Evolutionary conservation across 2,329 filamentous ascomycete species (phyloP).

Genomic region (Polychaeton citri): DNA sequence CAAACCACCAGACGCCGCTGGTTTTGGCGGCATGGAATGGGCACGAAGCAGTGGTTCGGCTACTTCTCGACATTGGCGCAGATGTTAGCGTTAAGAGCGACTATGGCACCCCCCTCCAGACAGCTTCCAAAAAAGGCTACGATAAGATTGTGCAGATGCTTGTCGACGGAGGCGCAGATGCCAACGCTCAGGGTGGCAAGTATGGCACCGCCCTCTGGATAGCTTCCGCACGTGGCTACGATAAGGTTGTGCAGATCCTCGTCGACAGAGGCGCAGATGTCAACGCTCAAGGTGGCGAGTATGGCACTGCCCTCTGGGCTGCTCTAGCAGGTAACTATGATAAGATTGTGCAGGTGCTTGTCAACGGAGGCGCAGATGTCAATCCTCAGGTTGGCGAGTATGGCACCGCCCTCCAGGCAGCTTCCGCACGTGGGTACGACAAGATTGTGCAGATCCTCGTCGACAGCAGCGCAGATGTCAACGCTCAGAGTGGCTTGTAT

Average conservation of each 20-base stretch:
- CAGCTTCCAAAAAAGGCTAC: not conserved
- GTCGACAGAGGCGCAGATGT: constrained; percentile 14
- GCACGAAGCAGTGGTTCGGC: constrained; percentile 66
- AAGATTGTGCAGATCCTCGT: constrained; percentile 5
- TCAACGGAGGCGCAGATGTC: constrained; percentile 29
- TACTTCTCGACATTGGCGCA: constrained; percentile 33
- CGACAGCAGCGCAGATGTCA: constrained; percentile 12
- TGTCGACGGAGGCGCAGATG: constrained; percentile 11
- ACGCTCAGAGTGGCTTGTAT: constrained; percentile 6
- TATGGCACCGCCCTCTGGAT: constrained; percentile 4
- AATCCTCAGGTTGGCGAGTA: not conserved
- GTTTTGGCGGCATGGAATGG: constrained; percentile 92
- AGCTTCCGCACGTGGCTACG: constrained; percentile 7
- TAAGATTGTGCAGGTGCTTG: constrained; percentile 45
- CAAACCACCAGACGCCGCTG: constrained; percentile 65
- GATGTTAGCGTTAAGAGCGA: constrained; percentile 1
- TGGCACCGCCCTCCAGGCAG: not conserved
- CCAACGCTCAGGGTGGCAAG: constrained; percentile 8
- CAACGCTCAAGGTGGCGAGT: constrained; percentile 8
- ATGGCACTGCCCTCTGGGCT: constrained; percentile 17
- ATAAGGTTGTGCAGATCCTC: constrained; percentile 12
- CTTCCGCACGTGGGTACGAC: constrained; percentile 1
- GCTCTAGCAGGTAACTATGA: constrained; percentile 33
- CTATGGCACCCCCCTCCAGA: constrained; percentile 1
- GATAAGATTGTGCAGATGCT: constrained; percentile 5